A percentile compares a stretch with the other conserved stretches of the same genome.
These are phyloP conservation scores for Puccinellia tenuiflora DNA, from an alignment of 176 grass and related monocot genomes.

Conservation along the genomic window DNA sequence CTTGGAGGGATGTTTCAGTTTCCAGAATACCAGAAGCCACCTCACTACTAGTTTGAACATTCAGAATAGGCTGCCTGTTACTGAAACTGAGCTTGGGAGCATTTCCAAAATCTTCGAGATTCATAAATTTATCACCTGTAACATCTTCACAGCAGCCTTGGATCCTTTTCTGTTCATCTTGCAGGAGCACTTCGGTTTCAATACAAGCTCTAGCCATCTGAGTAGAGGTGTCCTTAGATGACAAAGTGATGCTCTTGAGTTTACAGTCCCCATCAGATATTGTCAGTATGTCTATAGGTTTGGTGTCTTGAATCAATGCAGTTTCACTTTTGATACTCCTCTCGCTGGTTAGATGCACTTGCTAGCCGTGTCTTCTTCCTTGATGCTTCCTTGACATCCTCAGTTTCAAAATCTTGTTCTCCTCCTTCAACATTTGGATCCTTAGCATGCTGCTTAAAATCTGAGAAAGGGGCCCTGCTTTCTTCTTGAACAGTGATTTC, in stretches of 20 bases:
- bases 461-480: constrained; percentile 13
- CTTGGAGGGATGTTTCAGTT: constrained; percentile 12
- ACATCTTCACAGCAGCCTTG: constrained; percentile 16
- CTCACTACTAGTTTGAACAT: constrained; percentile 8
- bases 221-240: constrained; percentile 16
- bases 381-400: constrained; percentile 21
- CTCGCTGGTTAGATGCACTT: constrained; percentile 20
- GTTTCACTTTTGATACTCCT: constrained; percentile 17
- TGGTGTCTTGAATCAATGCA: constrained; percentile 4
- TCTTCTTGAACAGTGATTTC: constrained; percentile 14
- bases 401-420: constrained; percentile 3
- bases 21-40: constrained; percentile 20
- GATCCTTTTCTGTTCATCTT: constrained; percentile 19
- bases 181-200: constrained; percentile 18
- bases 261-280: constrained; percentile 21
- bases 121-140: constrained; percentile 8
- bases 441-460: constrained; percentile 19
- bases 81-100: not conserved
- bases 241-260: constrained; percentile 9
- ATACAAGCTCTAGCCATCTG: constrained; percentile 19
- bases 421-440: constrained; percentile 8
- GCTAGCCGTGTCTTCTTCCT: constrained; percentile 31
- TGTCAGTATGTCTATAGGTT: not conserved
- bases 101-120: constrained; percentile 21
- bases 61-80: not conserved